Evolutionary conservation across 2,329 filamentous ascomycete genomes (phyloP).

Genomic region (Fusarium circinatum): DNA sequence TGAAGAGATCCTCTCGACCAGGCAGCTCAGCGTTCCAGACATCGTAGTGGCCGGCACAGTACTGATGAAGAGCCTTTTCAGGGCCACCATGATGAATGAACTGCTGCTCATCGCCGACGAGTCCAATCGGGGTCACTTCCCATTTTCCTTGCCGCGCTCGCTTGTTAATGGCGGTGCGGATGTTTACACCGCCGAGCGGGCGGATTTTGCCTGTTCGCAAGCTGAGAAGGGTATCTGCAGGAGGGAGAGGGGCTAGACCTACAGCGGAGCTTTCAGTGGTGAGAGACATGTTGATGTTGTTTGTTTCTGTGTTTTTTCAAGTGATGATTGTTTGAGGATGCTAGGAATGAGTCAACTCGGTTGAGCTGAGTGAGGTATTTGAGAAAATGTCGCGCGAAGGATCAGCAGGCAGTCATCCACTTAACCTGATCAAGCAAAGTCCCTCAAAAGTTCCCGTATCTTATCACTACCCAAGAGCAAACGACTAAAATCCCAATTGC

Average conservation of each 20-base stretch:
- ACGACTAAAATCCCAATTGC: not conserved
- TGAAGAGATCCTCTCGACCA: conserved; percentile 20
- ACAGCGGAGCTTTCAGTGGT: conserved; percentile 3
- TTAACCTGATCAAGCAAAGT: conserved; percentile 20
- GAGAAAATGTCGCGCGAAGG: not conserved
- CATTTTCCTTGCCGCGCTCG: conserved; percentile 20
- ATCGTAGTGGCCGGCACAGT: conserved; percentile 27
- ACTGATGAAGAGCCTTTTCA: conserved; percentile 34
- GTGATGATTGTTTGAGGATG: not conserved
- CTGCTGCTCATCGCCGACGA: conserved; percentile 30
- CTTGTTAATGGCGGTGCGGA: conserved; percentile 35
- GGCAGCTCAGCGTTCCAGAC: conserved; percentile 28
- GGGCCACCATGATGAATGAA: conserved; percentile 26
- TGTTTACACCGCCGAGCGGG: conserved; percentile 23
- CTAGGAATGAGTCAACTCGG: not conserved
- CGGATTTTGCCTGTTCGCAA: conserved; percentile 30
- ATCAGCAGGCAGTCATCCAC: conserved; percentile 2
- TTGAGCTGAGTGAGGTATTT: not conserved
- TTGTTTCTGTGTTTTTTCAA: not conserved
- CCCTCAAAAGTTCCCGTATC: not conserved
- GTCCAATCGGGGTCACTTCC: conserved; percentile 14
- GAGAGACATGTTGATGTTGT: not conserved
- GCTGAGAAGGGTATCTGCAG: conserved; percentile 26
- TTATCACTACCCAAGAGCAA: not conserved
- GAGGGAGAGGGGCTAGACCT: conserved; percentile 23